Conservation (phyloP, 106 monocot genomes). For the Xerophyta viscosa region DNA sequence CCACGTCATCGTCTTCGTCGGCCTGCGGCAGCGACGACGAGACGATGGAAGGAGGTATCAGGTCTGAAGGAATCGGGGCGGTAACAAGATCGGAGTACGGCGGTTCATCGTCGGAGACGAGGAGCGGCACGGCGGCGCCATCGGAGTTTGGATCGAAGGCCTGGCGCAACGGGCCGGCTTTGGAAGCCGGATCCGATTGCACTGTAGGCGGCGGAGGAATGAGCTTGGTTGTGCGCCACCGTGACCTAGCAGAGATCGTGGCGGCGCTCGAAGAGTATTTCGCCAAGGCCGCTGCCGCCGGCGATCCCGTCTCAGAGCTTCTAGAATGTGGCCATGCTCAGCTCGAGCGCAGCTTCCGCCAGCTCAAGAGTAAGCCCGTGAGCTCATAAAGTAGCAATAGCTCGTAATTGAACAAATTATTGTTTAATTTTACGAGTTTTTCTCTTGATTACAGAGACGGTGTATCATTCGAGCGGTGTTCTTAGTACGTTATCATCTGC, state of each 20-base stretch:
- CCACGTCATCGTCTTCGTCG: slow-evolving; percentile 35
- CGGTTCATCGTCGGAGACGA: slow-evolving; percentile 8
- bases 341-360: slow-evolving; percentile 79
- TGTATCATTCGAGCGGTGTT: slow-evolving; percentile 88
- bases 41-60: slow-evolving; percentile 16
- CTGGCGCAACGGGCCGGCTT: slow-evolving; percentile 15
- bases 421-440: background rate
- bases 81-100: slow-evolving; percentile 36
- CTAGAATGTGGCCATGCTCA: slow-evolving; percentile 80
- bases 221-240: slow-evolving; percentile 66
- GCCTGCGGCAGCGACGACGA: slow-evolving; percentile 21
- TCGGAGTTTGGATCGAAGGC: slow-evolving; percentile 36
- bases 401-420: background rate
- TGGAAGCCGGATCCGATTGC: slow-evolving; percentile 13
- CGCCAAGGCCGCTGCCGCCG: slow-evolving; percentile 60
- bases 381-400: too few relatives aligned
- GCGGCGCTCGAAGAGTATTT: slow-evolving; percentile 85
- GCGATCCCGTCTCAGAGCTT: slow-evolving; percentile 58
- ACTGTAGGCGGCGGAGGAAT: slow-evolving; percentile 23
- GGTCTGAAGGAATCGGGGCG: slow-evolving; percentile 18
- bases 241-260: slow-evolving; percentile 70
- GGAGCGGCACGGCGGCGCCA: slow-evolving; percentile 17
- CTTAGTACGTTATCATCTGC: slow-evolving; percentile 76
- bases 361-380: slow-evolving; percentile 94
- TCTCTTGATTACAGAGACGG: slow-evolving; percentile 55